A percentile compares a stretch with the other conserved stretches of the same genome.
phyloP scores from a whole-genome alignment of 2,329 filamentous ascomycete genomes.

The Sporothrix brunneoviolacea region DNA sequence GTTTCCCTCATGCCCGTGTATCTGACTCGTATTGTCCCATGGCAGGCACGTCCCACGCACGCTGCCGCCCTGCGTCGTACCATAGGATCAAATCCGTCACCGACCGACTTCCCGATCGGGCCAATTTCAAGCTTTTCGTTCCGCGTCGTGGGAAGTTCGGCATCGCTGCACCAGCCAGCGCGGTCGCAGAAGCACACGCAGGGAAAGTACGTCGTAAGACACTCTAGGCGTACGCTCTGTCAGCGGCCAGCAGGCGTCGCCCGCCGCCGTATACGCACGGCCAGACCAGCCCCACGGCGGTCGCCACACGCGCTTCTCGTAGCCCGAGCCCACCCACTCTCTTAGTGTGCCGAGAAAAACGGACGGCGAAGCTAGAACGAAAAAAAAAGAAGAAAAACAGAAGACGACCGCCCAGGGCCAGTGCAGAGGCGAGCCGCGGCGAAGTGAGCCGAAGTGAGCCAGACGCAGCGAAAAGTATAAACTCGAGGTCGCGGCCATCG shows the following conservation, averaged over 20 bases:
- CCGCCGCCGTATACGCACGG: not conserved
- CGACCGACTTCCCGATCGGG: constrained; percentile 2
- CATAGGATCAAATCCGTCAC: constrained; percentile 16
- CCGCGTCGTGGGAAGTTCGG: no score
- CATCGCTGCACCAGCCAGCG: no score
- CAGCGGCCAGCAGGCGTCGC: no score
- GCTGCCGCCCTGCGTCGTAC: constrained; percentile 12
- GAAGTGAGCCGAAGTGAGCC: not conserved
- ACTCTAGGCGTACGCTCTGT: not conserved
- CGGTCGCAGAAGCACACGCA: not conserved
- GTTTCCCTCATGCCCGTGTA: not conserved
- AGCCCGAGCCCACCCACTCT: constrained; percentile 1
- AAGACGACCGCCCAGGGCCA: constrained; percentile 1
- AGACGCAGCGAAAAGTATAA: constrained; percentile 9
- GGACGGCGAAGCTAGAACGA: not conserved
- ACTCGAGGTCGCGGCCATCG: constrained; percentile 4
- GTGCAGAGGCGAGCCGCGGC: not conserved
- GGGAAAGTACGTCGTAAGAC: not conserved
- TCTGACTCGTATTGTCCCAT: no score
- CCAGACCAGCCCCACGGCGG: constrained; percentile 4
- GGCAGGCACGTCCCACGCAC: not conserved
- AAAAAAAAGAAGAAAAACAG: not conserved
- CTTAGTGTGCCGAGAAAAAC: no score
- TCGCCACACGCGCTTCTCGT: constrained; percentile 9
- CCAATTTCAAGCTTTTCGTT: not conserved